A percentile compares a stretch with the other conserved stretches of the same genome.
phyloP scores from a whole-genome alignment of 331 rosid species.

The Acacia concinna region DNA sequence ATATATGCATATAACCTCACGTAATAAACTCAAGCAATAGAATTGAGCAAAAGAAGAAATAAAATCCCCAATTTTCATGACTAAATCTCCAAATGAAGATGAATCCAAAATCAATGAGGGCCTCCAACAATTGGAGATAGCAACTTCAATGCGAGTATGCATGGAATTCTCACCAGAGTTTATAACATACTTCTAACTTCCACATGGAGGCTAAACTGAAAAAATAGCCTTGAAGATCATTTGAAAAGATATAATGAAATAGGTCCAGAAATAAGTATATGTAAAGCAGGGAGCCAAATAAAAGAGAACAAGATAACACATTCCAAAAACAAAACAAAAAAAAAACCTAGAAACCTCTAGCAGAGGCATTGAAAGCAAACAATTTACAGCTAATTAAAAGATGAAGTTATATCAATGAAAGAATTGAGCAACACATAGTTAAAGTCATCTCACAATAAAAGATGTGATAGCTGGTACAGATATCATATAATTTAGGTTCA shows the following conservation, averaged over 20 bases:
- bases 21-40: not conserved
- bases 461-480: not conserved
- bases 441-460: conserved; percentile 25
- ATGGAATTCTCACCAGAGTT: conserved; percentile 1
- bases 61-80: not conserved
- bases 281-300: conserved; percentile 15
- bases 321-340: too few relatives aligned
- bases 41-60: not conserved
- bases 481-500: conserved; percentile 10
- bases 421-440: not conserved
- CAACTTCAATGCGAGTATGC: not conserved
- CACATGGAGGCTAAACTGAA: not conserved
- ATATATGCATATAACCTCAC: not conserved
- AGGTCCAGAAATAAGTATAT: conserved; percentile 2
- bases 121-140: not conserved
- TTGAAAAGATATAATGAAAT: not conserved
- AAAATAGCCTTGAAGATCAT: not conserved
- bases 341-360: conserved; percentile 12
- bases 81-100: not conserved
- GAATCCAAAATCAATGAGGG: not conserved
- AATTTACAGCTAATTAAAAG: conserved; percentile 17
- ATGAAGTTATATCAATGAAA: conserved; percentile 16
- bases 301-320: not conserved
- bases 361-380: not conserved
- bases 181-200: conserved; percentile 8